Evolutionary conservation across 345 rosid species (phyloP), one percentile per base, ranked within the genome.

Genomic region (Populus ilicifolia): DNA sequence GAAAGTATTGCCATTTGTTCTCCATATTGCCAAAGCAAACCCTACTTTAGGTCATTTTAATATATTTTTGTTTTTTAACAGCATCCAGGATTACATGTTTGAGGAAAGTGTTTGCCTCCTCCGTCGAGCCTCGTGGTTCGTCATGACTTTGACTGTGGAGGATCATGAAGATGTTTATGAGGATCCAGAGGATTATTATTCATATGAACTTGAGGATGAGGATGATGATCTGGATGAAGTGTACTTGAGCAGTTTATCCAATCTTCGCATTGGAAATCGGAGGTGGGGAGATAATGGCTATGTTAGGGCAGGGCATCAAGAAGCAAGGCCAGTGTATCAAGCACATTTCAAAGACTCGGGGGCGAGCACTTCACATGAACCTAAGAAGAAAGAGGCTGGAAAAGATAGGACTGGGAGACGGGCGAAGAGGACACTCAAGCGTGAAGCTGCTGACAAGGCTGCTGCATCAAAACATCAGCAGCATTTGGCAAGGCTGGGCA

Each of bases 211-310:
- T 0, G 93, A 84, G 36, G 90, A 87, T 0, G 94, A 86, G 2
- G 85, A 83, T 9, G 86, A 84, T 4, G 94, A 88, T 63, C 75
- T 87, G 6, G 97, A 93, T n/a, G 96, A 93, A 79, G 92, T 77
- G 66, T 92, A 89, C 75, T 75, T 87, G 38, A 81, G 83, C 46
- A 78, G 80, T 67, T 86, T 89, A 1, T 78, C 93, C 14, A 89
- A 82, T 77, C 83, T 90, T 67, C 89, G 96, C 30, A 86, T 93
- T 7, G 97, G 98, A 23, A 95, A 93, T 69, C 80, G 98, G 27
- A 88, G 97, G 77, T 93, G 98, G 99, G 99, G 99, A 39, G 96
- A 93, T 80, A 95, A 91, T 73, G 97, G 98, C 30, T 93, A 86
- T 67, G 98, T 95, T 52, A 87, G 96, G 79, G 86, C 89, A 25